Evolutionary conservation across 306 rosid species (phyloP), one percentile per base, ranked within the genome.

Genomic region (Quercus ilex): DNA sequence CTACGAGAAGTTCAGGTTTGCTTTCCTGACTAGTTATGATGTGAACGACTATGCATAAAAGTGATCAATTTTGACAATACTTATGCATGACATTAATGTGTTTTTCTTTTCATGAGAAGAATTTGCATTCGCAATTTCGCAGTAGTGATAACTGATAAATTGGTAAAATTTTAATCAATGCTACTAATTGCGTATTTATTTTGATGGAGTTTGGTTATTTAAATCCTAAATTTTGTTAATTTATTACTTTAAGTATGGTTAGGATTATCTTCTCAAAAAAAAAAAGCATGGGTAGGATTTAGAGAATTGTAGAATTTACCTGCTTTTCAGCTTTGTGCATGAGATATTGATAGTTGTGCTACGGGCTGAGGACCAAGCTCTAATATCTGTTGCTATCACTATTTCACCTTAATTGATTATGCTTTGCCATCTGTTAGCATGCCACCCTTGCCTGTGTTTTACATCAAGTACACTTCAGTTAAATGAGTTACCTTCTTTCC

Each of bases 1-100:
- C 94, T 92, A 60, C 90, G 92, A 28, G 98, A 92, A 89, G 90
- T 94, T 85, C 97, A 94, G 97, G 98, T 92, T 69, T 78, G 64
- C 76, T 60, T 84, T 69, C 68, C 46, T 41, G 43, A n/a, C 52
- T 8, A 57, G 58, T 80, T 49, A 28, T 35, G 71, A 51, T 80
- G 41, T 25, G 73, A 55, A 59, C 57, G 23, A 14, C 58, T 71
- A 20, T 30, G 55, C 31, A 62, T 69, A 28, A 43, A 28, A 23
- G 12, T 25, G n/a, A 7, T 65, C 28, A 20, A 10, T 43, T 35
- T 62, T 30, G 33, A 53, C 71, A 43, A 49, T 62, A 25, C 11
- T 51, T 26, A 21, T 59, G 53, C 17, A 49, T 11, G 17, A 12
- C 53, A 49, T 10, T 49, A 49, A 49, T 49, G 5, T 49, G 53